These are phyloP conservation scores for Daldinia caldariorum DNA, from an alignment of 495 filamentous ascomycete species.

Conservation along the genomic window DNA sequence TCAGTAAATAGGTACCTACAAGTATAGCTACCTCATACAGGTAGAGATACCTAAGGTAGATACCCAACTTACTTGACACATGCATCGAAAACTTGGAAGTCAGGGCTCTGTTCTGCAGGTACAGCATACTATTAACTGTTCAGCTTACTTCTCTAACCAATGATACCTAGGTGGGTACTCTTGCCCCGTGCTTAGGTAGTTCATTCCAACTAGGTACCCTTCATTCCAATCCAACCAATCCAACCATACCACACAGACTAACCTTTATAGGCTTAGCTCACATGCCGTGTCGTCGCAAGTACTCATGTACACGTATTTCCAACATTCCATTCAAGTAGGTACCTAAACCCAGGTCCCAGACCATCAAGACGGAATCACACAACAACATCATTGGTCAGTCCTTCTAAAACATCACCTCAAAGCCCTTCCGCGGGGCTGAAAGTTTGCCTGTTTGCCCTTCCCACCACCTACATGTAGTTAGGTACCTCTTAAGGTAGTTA, in stretches of 20 bases:
- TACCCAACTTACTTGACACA: neutral
- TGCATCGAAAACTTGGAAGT: neutral
- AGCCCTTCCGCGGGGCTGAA: neutral
- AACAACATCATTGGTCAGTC: slow-evolving; percentile 27
- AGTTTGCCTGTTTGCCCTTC: neutral
- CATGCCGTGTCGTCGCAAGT: neutral
- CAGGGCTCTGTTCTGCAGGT: slow-evolving; percentile 1
- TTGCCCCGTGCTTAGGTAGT: slow-evolving; percentile 1
- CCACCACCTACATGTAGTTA: too few relatives aligned
- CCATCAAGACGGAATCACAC: neutral
- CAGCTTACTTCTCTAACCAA: neutral
- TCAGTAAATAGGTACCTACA: neutral
- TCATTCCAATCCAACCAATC: too few relatives aligned
- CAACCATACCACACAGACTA: neutral
- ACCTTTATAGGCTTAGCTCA: neutral
- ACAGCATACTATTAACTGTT: neutral
- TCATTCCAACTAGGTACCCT: slow-evolving; percentile 1
- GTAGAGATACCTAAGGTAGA: neutral
- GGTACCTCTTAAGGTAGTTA: too few relatives aligned
- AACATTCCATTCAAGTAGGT: neutral
- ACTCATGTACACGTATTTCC: slow-evolving; percentile 1
- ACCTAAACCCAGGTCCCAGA: neutral
- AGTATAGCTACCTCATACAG: neutral
- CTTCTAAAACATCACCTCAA: slow-evolving; percentile 28
- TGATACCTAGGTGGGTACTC: too few relatives aligned